Base-by-base conservation (phyloP, 768 basidiomycete genomes). In the Collybia sordida region DNA sequence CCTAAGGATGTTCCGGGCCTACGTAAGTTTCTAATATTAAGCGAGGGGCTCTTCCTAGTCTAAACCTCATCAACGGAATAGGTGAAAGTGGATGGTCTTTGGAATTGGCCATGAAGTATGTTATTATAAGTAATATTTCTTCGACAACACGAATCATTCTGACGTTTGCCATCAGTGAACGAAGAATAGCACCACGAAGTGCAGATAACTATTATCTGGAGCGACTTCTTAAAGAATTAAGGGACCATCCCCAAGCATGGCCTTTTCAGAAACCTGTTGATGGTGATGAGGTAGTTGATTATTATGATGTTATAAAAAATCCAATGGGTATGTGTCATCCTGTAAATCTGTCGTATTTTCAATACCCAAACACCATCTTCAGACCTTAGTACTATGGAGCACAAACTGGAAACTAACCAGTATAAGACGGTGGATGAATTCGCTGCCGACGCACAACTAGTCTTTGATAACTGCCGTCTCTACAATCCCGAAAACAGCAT, bases 1-100 rank as follows among this genome's bases (percentile, higher is more conserved):
- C 86, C 88, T 18, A 82, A 77, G 54, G 82, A 91, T 51, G 86
- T 99, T 5, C 96, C 94, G 12, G 97, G 97, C 1, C 72, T 99
- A 40, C 77, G 90, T 92, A 69, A 65, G 86, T 70, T 43, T 42
- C 45, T 41, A 11, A 14, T 11, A 11, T 11, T 12, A 31, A 31
- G 4, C 5, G 3, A 31, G 31, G 31, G 9, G 31, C 14, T 11
- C 3, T 31, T 31, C 11, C 3, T 31, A 14, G 14, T 3, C 31
- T 31, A 11, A 31, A 31, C 9, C 9, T 31, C 60, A 37, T 49
- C 37, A 45, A 41, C 52, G 14, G 28, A 8, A 14, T 52, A 93
- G 93, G 82, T 36, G 93, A 96, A 66, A 93, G 87, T 51, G 93
- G 94, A 1, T 98, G 97, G 97, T 90, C 86, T 38, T 83, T 86